phyloP scores from a whole-genome alignment of 345 rosid species.

The Lepidium didymum region DNA sequence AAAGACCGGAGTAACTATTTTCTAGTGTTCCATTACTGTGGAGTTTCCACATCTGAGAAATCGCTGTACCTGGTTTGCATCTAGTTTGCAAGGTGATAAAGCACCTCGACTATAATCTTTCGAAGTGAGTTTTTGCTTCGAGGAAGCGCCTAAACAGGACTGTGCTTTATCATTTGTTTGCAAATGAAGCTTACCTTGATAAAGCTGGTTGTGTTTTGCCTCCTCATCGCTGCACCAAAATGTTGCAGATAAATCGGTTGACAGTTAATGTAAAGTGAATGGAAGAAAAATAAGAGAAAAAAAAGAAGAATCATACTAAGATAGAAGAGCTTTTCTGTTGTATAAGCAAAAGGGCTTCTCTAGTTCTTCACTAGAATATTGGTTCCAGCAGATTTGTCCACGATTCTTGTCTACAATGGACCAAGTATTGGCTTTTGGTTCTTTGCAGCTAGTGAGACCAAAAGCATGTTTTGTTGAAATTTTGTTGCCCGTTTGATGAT shows the following conservation, averaged over 20 bases:
- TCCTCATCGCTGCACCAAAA: conserved; percentile 49
- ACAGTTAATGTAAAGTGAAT: neutral
- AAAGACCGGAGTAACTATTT: conserved; percentile 79
- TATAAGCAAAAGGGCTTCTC: conserved; percentile 54
- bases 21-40: conserved; percentile 48
- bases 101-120: conserved; percentile 48
- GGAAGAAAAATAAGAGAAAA: neutral
- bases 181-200: conserved; percentile 41
- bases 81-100: conserved; percentile 61
- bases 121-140: conserved; percentile 55
- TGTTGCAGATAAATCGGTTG: neutral
- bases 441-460: conserved; percentile 65
- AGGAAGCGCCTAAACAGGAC: conserved; percentile 71
- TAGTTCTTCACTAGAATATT: conserved; percentile 18
- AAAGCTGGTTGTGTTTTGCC: conserved; percentile 31
- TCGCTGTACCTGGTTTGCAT: conserved; percentile 67
- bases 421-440: conserved; percentile 57
- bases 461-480: conserved; percentile 32
- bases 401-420: conserved; percentile 36
- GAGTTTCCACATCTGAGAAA: conserved; percentile 75
- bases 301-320: conserved; percentile 42
- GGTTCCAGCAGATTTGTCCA: conserved; percentile 67
- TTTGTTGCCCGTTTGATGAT: conserved; percentile 9
- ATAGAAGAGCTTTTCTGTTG: conserved; percentile 44
- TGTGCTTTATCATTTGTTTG: conserved; percentile 47